Evolutionary conservation across 2,329 filamentous ascomycete species (phyloP).

Genomic region (Neofusicoccum sp.): DNA sequence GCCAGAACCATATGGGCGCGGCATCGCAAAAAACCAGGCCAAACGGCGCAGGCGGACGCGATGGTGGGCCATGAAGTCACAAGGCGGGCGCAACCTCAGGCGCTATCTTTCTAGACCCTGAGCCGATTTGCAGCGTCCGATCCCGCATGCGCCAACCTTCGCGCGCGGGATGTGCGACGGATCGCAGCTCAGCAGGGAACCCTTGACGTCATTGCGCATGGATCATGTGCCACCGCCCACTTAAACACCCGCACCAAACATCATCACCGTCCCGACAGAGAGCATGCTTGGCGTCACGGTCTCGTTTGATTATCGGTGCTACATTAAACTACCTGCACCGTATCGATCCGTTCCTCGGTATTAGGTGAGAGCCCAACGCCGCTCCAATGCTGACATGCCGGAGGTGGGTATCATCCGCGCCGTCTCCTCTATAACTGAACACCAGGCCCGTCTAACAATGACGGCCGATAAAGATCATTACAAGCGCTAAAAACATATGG

Average conservation of each 20-base stretch:
- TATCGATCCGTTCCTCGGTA: neutral
- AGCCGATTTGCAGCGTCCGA: constrained; percentile 4
- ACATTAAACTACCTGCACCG: neutral
- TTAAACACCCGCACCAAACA: neutral
- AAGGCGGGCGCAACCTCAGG: neutral
- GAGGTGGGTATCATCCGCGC: constrained; percentile 20
- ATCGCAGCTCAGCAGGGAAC: constrained; percentile 6
- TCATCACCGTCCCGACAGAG: neutral
- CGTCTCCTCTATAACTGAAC: constrained; percentile 16
- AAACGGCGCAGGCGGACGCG: too few species aligned
- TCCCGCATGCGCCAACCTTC: constrained; percentile 1
- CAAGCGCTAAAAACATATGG: neutral
- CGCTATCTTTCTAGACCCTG: constrained; percentile 1
- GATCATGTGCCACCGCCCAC: constrained; percentile 1
- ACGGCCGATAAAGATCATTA: neutral
- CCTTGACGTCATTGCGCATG: constrained; percentile 13
- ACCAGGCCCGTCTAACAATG: neutral
- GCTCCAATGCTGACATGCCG: constrained; percentile 15
- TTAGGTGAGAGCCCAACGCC: constrained; percentile 9
- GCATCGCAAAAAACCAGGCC: neutral
- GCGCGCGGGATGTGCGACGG: neutral
- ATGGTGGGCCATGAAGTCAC: neutral
- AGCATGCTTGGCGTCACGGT: neutral
- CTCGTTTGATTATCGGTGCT: neutral
- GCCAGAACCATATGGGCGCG: neutral